phyloP scores from a whole-genome alignment of 805 yeast species.

The Kodamaea kaohsiungensis region DNA sequence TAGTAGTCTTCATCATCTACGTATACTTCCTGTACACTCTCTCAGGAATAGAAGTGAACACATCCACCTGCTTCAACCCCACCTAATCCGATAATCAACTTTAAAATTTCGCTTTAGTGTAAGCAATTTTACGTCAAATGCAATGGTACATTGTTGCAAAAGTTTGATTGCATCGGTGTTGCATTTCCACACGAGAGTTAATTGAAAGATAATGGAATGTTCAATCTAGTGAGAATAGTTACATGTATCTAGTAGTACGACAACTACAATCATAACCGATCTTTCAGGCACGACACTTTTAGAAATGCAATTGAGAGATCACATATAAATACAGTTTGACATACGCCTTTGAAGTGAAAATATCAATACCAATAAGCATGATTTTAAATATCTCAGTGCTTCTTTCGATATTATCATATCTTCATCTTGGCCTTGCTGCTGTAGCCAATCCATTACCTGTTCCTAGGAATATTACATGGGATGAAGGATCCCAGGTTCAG shows the following conservation, averaged over 20 bases:
- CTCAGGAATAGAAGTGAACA: too few relatives aligned
- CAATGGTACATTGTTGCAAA: neutral
- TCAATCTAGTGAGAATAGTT: neutral
- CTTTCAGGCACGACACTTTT: neutral
- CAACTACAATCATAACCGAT: neutral
- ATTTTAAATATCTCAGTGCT: conserved; percentile 1
- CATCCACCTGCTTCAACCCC: too few relatives aligned
- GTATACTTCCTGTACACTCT: too few relatives aligned
- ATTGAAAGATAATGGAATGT: neutral
- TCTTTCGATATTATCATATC: conserved; percentile 1
- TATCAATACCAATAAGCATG: neutral
- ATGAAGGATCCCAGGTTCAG: conserved; percentile 4
- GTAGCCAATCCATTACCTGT: conserved; percentile 26
- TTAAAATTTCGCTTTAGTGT: neutral
- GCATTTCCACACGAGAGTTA: neutral
- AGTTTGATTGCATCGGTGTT: neutral
- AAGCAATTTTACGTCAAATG: neutral
- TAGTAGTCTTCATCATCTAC: too few relatives aligned
- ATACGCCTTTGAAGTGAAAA: neutral
- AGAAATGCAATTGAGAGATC: neutral
- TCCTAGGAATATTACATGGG: conserved; percentile 25
- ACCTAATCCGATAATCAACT: too few relatives aligned
- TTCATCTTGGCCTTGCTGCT: conserved; percentile 10
- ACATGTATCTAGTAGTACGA: too few relatives aligned
- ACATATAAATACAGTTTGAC: neutral